Percentiles rank a stretch among this genome's conserved stretches.
phyloP scores from a whole-genome alignment of 371 early-diverging fungal species.

The Blakeslea trispora region DNA sequence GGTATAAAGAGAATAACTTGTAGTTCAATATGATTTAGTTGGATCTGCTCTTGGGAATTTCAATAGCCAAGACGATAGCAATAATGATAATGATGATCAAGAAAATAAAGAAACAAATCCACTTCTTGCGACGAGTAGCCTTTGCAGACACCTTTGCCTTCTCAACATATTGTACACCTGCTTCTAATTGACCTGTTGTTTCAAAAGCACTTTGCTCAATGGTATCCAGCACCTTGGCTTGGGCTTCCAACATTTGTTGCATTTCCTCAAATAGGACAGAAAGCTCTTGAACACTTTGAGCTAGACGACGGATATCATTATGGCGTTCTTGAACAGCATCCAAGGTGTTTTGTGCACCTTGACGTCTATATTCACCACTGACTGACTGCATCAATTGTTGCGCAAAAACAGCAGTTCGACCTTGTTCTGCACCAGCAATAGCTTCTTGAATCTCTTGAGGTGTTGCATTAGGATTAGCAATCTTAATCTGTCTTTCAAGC shows the following conservation, averaged over 20 bases:
- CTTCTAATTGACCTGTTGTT: conserved; percentile 34
- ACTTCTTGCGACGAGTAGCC: conserved; percentile 50
- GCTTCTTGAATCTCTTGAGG: conserved; percentile 50
- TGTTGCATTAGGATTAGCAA: conserved; percentile 51
- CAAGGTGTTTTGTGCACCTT: conserved; percentile 44
- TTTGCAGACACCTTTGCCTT: conserved; percentile 38
- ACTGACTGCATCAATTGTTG: conserved; percentile 48
- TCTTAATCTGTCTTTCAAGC: conserved; percentile 50
- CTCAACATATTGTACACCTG: conserved; percentile 35
- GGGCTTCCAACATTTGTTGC: conserved; percentile 46
- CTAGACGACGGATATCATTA: conserved; percentile 49
- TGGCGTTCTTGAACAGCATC: conserved; percentile 55
- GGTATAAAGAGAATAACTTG: neutral
- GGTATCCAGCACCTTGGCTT: conserved; percentile 39
- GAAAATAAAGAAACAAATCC: conserved; percentile 52
- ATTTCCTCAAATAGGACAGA: conserved; percentile 48
- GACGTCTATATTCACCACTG: conserved; percentile 39
- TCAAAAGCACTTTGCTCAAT: conserved; percentile 46
- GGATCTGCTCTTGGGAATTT: conserved; percentile 12
- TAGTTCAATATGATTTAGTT: conserved; percentile 8
- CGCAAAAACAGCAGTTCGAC: conserved; percentile 47
- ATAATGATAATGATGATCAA: conserved; percentile 45
- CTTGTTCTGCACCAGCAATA: conserved; percentile 44
- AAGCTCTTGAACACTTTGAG: conserved; percentile 47
- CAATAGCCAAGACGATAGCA: conserved; percentile 35